phyloP scores from a whole-genome alignment of 2,329 filamentous ascomycete species.

The Cercospora canescens region DNA sequence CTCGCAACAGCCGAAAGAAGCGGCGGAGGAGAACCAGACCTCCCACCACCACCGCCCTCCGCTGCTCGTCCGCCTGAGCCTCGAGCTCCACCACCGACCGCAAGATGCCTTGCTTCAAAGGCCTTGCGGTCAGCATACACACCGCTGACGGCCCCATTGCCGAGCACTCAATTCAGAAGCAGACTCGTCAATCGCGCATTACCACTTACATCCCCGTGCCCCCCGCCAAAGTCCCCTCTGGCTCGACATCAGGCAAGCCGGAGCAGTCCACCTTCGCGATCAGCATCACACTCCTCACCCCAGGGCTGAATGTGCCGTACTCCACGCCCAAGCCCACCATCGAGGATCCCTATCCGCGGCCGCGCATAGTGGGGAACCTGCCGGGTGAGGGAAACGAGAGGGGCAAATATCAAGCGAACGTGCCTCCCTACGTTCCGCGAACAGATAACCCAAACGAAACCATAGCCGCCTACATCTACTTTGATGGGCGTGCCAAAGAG shows the following conservation, averaged over 20 bases:
- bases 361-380: conserved; percentile 75
- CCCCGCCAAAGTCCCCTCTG: conserved; percentile 70
- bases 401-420: conserved; percentile 56
- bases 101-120: conserved; percentile 94
- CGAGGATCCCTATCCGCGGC: conserved; percentile 75
- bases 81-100: conserved; percentile 23
- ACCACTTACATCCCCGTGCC: conserved; percentile 97
- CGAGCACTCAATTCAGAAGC: conserved; percentile 93
- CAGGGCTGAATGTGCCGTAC: conserved; percentile 86
- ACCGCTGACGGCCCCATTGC: conserved; percentile 75
- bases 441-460: conserved; percentile 94
- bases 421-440: conserved; percentile 86
- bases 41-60: background rate
- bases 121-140: conserved; percentile 97
- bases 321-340: conserved; percentile 79
- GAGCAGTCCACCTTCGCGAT: conserved; percentile 97
- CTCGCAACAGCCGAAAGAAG: background rate
- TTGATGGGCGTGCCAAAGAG: conserved; percentile 91
- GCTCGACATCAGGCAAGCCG: conserved; percentile 64
- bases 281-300: conserved; percentile 91
- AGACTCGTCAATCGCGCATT: conserved; percentile 87
- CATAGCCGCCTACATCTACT: conserved; percentile 98
- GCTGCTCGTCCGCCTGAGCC: conserved; percentile 3
- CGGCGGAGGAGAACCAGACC: conserved; percentile 1
- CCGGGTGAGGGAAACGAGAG: conserved; percentile 55